These are phyloP conservation scores for Botryosphaeria dothidea DNA, from an alignment of 2,329 filamentous ascomycete genomes.

Conservation along the genomic window DNA sequence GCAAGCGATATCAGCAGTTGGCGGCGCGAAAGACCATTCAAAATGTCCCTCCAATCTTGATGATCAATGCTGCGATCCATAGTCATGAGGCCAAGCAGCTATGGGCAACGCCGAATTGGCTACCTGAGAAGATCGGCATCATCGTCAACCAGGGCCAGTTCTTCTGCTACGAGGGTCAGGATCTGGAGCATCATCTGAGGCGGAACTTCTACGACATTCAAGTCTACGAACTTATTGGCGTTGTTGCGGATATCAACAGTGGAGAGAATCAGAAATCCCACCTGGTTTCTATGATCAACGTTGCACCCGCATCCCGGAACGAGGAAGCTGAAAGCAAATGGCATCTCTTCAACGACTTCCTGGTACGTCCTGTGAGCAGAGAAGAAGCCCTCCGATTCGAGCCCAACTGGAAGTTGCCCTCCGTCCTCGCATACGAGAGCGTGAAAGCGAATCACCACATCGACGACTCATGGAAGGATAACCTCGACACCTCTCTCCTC, in stretches of 20 bases:
- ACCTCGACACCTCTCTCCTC: constrained; percentile 79
- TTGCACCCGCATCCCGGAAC: constrained; percentile 64
- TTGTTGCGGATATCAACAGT: constrained; percentile 87
- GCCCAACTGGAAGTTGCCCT: constrained; percentile 87
- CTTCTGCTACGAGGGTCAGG: constrained; percentile 91
- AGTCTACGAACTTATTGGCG: constrained; percentile 87
- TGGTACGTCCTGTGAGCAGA: constrained; percentile 76
- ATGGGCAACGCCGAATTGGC: constrained; percentile 87
- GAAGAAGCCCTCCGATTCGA: constrained; percentile 90
- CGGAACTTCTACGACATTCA: constrained; percentile 77
- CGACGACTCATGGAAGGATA: constrained; percentile 82
- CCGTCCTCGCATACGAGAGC: constrained; percentile 81
- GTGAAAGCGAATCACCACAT: constrained; percentile 79
- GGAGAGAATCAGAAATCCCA: constrained; percentile 85
- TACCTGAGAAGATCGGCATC: constrained; percentile 92
- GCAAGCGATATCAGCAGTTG: constrained; percentile 86
- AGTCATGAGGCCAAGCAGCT: constrained; percentile 73
- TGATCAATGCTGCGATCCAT: constrained; percentile 79
- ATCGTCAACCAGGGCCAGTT: constrained; percentile 90
- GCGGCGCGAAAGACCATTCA: constrained; percentile 82
- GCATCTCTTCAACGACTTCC: constrained; percentile 97
- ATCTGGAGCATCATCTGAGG: constrained; percentile 77
- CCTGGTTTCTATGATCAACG: constrained; percentile 87
- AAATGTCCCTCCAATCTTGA: constrained; percentile 78
- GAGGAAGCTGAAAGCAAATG: constrained; percentile 67